phyloP scores from a whole-genome alignment of 2,329 filamentous ascomycete species.

The Aspergillus jensenii region DNA sequence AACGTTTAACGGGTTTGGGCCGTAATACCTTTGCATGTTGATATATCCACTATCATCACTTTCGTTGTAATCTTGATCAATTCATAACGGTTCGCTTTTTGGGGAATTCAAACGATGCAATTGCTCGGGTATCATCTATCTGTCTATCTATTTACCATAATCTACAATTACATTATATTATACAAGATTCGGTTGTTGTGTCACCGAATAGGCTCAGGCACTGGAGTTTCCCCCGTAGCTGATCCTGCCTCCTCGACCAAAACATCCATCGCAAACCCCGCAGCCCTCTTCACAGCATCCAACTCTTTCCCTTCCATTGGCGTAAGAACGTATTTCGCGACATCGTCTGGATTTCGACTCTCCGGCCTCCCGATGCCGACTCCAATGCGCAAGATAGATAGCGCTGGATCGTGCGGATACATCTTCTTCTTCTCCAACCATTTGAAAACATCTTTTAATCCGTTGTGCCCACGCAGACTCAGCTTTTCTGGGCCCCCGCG shows the following conservation, averaged over 20 bases:
- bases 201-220: background rate
- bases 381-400: constrained; percentile 62
- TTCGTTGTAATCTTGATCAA: background rate
- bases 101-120: background rate
- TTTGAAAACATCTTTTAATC: constrained; percentile 65
- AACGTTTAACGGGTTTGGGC: constrained; percentile 1
- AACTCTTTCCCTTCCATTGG: constrained; percentile 60
- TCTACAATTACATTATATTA: background rate
- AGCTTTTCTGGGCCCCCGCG: constrained; percentile 54
- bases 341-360: constrained; percentile 64
- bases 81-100: background rate
- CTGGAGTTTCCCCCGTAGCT: constrained; percentile 21
- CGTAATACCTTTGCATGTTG: background rate
- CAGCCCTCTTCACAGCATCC: constrained; percentile 49
- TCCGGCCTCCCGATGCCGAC: constrained; percentile 85
- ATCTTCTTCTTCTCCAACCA: constrained; percentile 48
- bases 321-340: constrained; percentile 75
- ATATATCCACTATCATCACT: background rate
- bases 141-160: background rate
- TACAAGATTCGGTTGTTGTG: background rate
- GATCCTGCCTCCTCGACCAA: constrained; percentile 51
- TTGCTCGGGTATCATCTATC: constrained; percentile 12
- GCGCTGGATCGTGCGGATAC: constrained; percentile 21
- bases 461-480: constrained; percentile 72
- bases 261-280: constrained; percentile 51